Conservation (phyloP, 257 asterid genomes). For the Solanum neorickii region DNA sequence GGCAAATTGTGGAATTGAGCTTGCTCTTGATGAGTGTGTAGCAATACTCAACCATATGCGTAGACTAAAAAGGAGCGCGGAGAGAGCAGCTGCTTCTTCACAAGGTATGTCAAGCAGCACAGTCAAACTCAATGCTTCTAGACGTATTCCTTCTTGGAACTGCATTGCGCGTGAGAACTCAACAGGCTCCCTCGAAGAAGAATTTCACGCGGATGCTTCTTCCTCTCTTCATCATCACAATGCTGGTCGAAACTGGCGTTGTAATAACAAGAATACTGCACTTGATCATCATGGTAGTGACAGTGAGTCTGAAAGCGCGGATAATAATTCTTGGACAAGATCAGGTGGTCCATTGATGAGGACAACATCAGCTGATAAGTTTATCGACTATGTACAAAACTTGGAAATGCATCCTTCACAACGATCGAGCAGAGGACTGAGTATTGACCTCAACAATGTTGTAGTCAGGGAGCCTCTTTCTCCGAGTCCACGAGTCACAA, state of each 20-base stretch:
- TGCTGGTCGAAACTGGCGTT: slow-evolving; percentile 24
- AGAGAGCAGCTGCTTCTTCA: slow-evolving; percentile 70
- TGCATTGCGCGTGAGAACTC: slow-evolving; percentile 81
- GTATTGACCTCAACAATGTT: slow-evolving; percentile 12
- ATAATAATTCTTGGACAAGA: slow-evolving; percentile 68
- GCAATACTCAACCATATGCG: slow-evolving; percentile 89
- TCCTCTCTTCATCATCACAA: slow-evolving; percentile 41
- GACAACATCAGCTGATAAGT: slow-evolving; percentile 77
- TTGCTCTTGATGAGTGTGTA: slow-evolving; percentile 84
- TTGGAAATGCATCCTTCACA: slow-evolving; percentile 26
- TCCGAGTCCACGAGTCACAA: slow-evolving; percentile 24
- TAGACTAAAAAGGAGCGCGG: slow-evolving; percentile 68
- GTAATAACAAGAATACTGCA: slow-evolving; percentile 18
- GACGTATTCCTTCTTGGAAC: slow-evolving; percentile 91
- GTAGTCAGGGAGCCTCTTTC: slow-evolving; percentile 19
- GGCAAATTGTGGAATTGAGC: slow-evolving; percentile 93
- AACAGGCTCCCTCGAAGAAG: slow-evolving; percentile 82
- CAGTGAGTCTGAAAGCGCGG: slow-evolving; percentile 67
- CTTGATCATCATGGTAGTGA: slow-evolving; percentile 65
- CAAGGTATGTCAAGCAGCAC: slow-evolving; percentile 27
- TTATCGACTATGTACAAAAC: slow-evolving; percentile 69
- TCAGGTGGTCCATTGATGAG: slow-evolving; percentile 99
- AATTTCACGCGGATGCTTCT: slow-evolving; percentile 33
- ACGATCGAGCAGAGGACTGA: slow-evolving; percentile 13
- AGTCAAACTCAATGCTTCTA: slow-evolving; percentile 54